Evolutionary conservation across 2,329 filamentous ascomycete genomes (phyloP), one percentile per base, ranked within the genome.

Genomic region (Aspergillus sp.): DNA sequence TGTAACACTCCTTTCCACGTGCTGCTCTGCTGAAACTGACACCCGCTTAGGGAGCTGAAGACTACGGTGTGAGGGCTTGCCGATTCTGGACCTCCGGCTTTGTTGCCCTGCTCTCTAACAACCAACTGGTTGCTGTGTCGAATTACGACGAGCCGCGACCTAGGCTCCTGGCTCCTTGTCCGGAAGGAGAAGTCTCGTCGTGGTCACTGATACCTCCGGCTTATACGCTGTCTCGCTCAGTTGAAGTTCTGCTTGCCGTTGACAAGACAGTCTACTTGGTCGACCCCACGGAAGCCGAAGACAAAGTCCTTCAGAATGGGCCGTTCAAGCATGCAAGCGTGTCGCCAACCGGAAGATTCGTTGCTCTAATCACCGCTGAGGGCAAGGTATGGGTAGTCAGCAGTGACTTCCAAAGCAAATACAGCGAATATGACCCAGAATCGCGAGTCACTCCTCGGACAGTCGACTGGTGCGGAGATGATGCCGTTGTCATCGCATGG

Each of bases 381-480:
- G 92, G 92, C 59, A 93, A 88, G 67, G 87, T 95, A 19, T 96
- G 95, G 83, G 91, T 99, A 27, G 92, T 98, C 54, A 95, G 91
- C 51, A 94, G 92, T 70, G 94, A 99, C 75, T 98, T 98, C 74
- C 92, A 96, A 73, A 92, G 90, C 70, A 89, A 93, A 59, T 82
- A 96, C 63, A 94, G 92, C 72, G 93, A 98, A 77, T 94, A 98
- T 72, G 88, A 96, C 70, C 94, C 93, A 0, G 88, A 88, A 66
- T 93, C 91, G 8, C 90, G 89, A 74, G 96, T 92, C 5, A 84
- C 89, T 1, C 95, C 95, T 3, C 90, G 91, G 68, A 91, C 95
- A 64, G 84, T 99, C 62, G 89, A 95, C 69, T 99, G 95, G 95
- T 99, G 95, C 75, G 95, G 95, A 5, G 94, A 95, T 69, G 94